phyloP scores from a whole-genome alignment of 2,329 filamentous ascomycete genomes.

The Fusarium pininemorale region DNA sequence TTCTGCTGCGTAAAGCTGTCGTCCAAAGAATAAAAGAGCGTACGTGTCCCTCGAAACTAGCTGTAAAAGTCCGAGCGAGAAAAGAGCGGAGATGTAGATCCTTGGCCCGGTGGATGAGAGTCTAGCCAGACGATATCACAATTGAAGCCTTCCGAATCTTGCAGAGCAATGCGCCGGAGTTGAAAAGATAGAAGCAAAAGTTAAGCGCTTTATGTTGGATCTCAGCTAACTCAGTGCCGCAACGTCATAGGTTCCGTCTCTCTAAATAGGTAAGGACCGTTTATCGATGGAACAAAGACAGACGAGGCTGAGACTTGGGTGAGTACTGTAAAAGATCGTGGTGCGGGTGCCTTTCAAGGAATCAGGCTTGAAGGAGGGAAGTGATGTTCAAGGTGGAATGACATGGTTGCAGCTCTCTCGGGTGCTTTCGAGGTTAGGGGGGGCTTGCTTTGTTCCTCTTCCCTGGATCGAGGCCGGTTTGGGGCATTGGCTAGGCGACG shows the following conservation, averaged over 20 bases:
- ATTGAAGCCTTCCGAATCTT: not conserved
- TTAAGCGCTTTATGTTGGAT: constrained; percentile 25
- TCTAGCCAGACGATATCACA: not conserved
- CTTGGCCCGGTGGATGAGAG: not conserved
- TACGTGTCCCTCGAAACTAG: constrained; percentile 30
- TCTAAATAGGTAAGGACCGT: constrained; percentile 16
- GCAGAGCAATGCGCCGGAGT: not conserved
- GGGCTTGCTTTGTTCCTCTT: constrained; percentile 32
- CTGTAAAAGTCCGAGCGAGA: constrained; percentile 24
- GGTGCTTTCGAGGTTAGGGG: constrained; percentile 34
- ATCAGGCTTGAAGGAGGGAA: constrained; percentile 39
- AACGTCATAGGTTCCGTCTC: constrained; percentile 40
- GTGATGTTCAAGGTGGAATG: constrained; percentile 40
- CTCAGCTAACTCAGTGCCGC: constrained; percentile 37
- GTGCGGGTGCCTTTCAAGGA: constrained; percentile 22
- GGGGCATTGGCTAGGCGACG: constrained; percentile 46
- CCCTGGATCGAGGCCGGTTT: constrained; percentile 36
- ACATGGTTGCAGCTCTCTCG: constrained; percentile 34
- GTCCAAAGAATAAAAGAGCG: constrained; percentile 30
- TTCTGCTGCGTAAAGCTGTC: not conserved
- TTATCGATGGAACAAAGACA: constrained; percentile 17
- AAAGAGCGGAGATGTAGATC: constrained; percentile 23
- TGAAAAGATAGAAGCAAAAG: constrained; percentile 15
- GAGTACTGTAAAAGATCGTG: constrained; percentile 4
- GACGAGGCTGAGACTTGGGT: constrained; percentile 23